These are phyloP conservation scores for Backusella mclennaniae DNA, from an alignment of 192 early-diverging fungal genomes.

Conservation along the genomic window DNA sequence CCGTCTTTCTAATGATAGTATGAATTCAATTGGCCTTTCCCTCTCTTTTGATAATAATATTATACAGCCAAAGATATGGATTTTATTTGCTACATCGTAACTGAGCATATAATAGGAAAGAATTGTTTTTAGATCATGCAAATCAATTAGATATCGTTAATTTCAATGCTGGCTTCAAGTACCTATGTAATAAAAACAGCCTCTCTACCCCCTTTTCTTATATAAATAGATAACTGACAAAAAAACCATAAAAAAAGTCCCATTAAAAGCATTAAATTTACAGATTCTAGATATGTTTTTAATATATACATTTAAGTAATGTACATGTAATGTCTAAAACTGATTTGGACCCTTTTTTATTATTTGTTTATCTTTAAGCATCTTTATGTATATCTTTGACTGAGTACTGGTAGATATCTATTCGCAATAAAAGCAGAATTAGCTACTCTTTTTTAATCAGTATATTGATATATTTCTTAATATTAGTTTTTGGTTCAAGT, in stretches of 20 bases:
- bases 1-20: too few species aligned
- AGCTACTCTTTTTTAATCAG: not conserved
- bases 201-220: not conserved
- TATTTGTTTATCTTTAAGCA: not conserved
- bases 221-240: not conserved
- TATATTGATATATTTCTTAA: not conserved
- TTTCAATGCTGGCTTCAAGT: not conserved
- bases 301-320: constrained; percentile 1
- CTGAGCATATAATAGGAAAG: too few species aligned
- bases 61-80: too few species aligned
- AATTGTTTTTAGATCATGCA: not conserved
- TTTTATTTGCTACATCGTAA: too few species aligned
- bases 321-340: not conserved
- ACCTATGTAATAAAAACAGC: not conserved
- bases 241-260: too few species aligned
- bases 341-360: not conserved
- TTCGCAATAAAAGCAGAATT: not conserved
- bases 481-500: not conserved
- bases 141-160: not conserved
- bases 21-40: too few species aligned
- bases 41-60: too few species aligned
- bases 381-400: not conserved
- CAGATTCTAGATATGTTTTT: not conserved
- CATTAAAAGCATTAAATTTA: not conserved
- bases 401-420: not conserved